Percentiles rank a stretch among this genome's conserved stretches.
Evolutionary conservation across 768 basidiomycete species (phyloP).

Genomic region (Sarcodon sp.): DNA sequence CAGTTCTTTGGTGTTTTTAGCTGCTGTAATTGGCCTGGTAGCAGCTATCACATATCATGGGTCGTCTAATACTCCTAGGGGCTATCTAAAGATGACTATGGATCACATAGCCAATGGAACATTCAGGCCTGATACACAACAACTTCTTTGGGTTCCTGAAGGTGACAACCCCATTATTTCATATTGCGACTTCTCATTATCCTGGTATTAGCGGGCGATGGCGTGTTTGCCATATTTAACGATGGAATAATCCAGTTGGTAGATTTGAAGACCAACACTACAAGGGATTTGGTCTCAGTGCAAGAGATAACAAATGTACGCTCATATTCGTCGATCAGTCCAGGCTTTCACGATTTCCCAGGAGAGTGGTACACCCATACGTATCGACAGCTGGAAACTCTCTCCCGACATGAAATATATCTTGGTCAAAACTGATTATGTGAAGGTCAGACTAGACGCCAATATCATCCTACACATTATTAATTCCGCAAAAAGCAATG

Average conservation of each 20-base stretch:
- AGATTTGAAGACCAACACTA: conserved; percentile 66
- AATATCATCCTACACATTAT: not conserved
- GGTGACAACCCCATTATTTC: conserved; percentile 33
- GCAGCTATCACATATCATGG: conserved; percentile 66
- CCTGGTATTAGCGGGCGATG: conserved; percentile 67
- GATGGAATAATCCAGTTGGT: conserved; percentile 64
- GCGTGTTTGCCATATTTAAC: conserved; percentile 64
- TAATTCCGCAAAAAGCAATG: conserved; percentile 55
- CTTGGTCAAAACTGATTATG: conserved; percentile 61
- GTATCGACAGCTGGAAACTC: conserved; percentile 58
- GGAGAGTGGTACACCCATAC: conserved; percentile 40
- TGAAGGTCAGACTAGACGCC: conserved; percentile 38
- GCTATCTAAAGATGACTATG: conserved; percentile 61
- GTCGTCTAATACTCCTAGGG: conserved; percentile 34
- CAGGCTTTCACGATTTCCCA: conserved; percentile 12
- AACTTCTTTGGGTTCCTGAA: conserved; percentile 83
- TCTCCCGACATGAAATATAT: conserved; percentile 90
- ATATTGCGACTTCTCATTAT: not conserved
- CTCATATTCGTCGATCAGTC: not conserved
- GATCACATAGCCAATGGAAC: conserved; percentile 93
- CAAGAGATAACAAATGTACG: conserved; percentile 56
- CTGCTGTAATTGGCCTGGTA: conserved; percentile 62
- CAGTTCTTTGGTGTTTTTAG: conserved; percentile 41
- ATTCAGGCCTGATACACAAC: conserved; percentile 35
- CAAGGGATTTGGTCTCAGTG: conserved; percentile 42